phyloP scores from a whole-genome alignment of 1,284 basidiomycete species.

The Mrakiaceae sp. region DNA sequence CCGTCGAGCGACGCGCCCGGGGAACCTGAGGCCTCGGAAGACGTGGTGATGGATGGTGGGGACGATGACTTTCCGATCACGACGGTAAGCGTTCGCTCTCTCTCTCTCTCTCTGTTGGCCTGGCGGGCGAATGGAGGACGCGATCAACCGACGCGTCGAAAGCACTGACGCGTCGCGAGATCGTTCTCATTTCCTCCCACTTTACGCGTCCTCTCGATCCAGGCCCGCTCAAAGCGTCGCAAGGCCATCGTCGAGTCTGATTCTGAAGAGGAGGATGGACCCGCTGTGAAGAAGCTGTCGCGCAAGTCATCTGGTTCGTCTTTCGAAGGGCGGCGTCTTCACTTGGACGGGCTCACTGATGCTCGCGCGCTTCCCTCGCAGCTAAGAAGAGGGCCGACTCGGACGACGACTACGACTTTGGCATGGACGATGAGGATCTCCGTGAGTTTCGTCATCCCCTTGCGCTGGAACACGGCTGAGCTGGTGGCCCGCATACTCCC shows the following conservation, averaged over 20 bases:
- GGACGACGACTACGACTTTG: constrained; percentile 27
- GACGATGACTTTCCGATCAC: too few species aligned
- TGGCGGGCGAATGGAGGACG: too few species aligned
- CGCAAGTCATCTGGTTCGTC: background rate
- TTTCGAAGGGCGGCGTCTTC: too few species aligned
- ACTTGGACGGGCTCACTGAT: too few species aligned
- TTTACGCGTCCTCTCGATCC: background rate
- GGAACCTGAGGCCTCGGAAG: too few species aligned
- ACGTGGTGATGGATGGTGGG: too few species aligned
- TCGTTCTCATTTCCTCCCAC: too few species aligned
- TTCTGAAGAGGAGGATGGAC: constrained; percentile 16
- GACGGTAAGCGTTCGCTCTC: too few species aligned
- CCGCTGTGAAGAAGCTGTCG: constrained; percentile 7
- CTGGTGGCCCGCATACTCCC: background rate
- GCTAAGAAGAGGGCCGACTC: constrained; percentile 8
- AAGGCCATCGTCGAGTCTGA: constrained; percentile 34
- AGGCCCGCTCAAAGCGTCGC: constrained; percentile 31
- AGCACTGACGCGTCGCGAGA: too few species aligned
- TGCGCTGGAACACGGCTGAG: background rate
- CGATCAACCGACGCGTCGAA: background rate
- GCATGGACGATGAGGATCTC: constrained; percentile 29
- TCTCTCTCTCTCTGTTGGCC: too few species aligned
- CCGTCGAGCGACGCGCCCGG: too few species aligned
- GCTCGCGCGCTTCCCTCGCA: background rate
- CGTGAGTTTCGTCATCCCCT: constrained; percentile 19